A percentile compares a stretch with the other conserved stretches of the same genome.
These are phyloP conservation scores for Plantago rigida DNA, from an alignment of 305 asterid species.

Conservation along the genomic window DNA sequence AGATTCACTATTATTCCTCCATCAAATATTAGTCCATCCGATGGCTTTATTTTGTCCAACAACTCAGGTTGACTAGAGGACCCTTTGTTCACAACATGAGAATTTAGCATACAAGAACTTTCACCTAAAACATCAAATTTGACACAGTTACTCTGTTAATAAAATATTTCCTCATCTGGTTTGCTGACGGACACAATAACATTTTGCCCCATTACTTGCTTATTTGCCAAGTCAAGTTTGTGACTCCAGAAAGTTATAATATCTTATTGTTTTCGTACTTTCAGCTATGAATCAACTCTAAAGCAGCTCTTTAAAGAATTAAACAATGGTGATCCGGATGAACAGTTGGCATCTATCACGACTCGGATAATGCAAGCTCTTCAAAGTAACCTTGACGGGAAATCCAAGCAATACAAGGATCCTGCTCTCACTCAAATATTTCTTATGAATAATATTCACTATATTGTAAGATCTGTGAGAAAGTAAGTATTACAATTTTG, in stretches of 20 bases:
- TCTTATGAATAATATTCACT: slow-evolving; percentile 87
- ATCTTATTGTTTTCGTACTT: slow-evolving; percentile 26
- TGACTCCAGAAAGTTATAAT: slow-evolving; percentile 19
- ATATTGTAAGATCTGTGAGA: slow-evolving; percentile 91
- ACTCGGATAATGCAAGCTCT: slow-evolving; percentile 86
- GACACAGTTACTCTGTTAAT: not conserved
- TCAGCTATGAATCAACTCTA: slow-evolving; percentile 81
- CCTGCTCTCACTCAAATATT: slow-evolving; percentile 82
- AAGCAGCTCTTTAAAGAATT: slow-evolving; percentile 70
- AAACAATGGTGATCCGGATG: slow-evolving; percentile 42
- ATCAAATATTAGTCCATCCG: not conserved
- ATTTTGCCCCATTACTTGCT: not conserved
- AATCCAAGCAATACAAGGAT: slow-evolving; percentile 89
- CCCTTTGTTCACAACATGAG: not conserved
- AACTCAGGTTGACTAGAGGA: not conserved
- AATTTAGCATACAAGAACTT: not conserved
- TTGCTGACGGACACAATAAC: not conserved
- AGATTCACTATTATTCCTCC: not conserved
- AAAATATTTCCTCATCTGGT: slow-evolving; percentile 3
- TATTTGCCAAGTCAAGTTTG: slow-evolving; percentile 10
- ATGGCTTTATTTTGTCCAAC: slow-evolving; percentile 6
- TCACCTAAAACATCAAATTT: not conserved
- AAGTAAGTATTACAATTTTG: slow-evolving; percentile 39
- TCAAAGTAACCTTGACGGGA: slow-evolving; percentile 78
- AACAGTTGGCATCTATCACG: slow-evolving; percentile 61